Evolutionary conservation across 1,139 yeast genomes (phyloP).

Genomic region (Diutina scorzettiae): DNA sequence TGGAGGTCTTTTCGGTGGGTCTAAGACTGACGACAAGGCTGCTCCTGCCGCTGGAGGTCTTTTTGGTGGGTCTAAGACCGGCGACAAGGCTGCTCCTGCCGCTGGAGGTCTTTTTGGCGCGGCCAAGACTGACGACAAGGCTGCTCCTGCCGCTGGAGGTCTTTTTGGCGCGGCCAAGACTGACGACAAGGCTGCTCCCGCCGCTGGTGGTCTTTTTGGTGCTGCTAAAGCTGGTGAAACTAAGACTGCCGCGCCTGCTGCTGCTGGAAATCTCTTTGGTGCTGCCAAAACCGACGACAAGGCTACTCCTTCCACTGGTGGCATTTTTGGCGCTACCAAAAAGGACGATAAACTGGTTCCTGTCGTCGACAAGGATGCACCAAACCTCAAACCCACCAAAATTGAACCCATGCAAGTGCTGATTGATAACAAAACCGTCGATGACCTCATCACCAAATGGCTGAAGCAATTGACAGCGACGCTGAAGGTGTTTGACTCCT

Average conservation of each 20-base stretch:
- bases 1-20: background rate
- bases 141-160: background rate
- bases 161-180: background rate
- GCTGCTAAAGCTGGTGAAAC: background rate
- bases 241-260: conserved; percentile 12
- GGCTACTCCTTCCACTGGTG: conserved; percentile 6
- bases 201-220: background rate
- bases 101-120: conserved; percentile 1
- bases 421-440: conserved; percentile 81
- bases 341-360: conserved; percentile 1
- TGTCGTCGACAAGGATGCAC: conserved; percentile 5
- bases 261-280: conserved; percentile 8
- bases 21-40: conserved; percentile 6
- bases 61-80: background rate
- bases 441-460: conserved; percentile 90
- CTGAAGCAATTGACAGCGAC: conserved; percentile 71
- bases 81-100: background rate
- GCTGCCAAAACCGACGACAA: conserved; percentile 3
- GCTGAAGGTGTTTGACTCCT: conserved; percentile 54
- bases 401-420: conserved; percentile 62
- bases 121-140: conserved; percentile 1
- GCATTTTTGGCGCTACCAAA: conserved; percentile 2
- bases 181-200: background rate
- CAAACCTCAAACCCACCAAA: conserved; percentile 24
- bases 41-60: background rate